Conservation (phyloP, 192 early-diverging fungal species). For the Funneliformis geosporum region DNA sequence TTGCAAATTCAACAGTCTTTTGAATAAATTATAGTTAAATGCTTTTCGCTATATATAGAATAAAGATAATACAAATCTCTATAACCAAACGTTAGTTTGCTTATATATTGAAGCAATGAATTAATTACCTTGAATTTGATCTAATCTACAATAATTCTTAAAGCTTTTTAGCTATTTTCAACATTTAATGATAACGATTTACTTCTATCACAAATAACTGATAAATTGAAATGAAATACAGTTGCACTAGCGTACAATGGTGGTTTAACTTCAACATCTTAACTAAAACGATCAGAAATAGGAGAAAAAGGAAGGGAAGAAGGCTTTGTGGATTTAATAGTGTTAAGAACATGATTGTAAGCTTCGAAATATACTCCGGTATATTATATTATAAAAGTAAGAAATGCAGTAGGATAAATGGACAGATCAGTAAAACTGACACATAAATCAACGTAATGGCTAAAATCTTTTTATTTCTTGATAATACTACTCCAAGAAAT, state of each 20-base stretch:
- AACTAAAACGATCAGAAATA: neutral
- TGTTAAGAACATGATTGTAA: constrained; percentile 41
- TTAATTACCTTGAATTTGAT: neutral
- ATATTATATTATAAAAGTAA: neutral
- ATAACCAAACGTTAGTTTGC: too few species aligned
- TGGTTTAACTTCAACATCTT: neutral
- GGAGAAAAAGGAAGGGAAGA: constrained; percentile 40
- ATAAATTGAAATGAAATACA: neutral
- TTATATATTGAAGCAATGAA: too few species aligned
- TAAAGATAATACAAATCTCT: neutral
- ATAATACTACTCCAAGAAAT: constrained; percentile 40
- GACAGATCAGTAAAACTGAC: constrained; percentile 38
- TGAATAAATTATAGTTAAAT: constrained; percentile 35
- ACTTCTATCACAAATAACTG: neutral
- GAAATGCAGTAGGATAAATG: constrained; percentile 30
- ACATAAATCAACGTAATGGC: constrained; percentile 26
- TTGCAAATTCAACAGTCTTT: constrained; percentile 16
- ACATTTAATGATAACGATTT: neutral
- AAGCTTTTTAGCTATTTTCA: neutral
- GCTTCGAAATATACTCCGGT: constrained; percentile 39
- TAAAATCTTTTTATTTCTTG: constrained; percentile 35
- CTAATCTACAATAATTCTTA: neutral
- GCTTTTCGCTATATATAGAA: constrained; percentile 34
- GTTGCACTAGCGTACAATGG: constrained; percentile 26
- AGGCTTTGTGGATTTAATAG: constrained; percentile 39